Evolutionary conservation across 2,329 filamentous ascomycete genomes (phyloP).

Genomic region (Pseudogymnoascus sp.): DNA sequence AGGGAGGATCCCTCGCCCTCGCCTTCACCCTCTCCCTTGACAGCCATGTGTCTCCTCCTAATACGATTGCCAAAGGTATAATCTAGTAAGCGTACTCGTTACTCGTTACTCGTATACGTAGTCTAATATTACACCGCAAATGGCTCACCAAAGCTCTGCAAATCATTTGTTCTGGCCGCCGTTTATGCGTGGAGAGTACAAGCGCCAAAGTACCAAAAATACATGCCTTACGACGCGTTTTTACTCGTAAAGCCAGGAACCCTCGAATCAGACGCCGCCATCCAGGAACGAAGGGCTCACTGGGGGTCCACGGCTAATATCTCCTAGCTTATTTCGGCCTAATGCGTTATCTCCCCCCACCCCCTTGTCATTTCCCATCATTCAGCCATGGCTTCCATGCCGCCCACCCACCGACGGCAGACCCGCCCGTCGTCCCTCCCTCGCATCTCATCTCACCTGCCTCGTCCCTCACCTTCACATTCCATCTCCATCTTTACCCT

Average conservation of each 20-base stretch:
- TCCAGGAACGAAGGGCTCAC: constrained; percentile 2
- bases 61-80: not conserved
- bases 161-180: constrained; percentile 3
- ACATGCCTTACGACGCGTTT: constrained; percentile 1
- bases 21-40: too few species aligned
- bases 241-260: not conserved
- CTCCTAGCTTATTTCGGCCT: not conserved
- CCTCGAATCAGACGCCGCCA: not conserved
- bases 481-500: not conserved
- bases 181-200: not conserved
- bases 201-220: not conserved
- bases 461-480: not conserved
- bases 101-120: not conserved
- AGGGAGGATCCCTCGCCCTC: not conserved
- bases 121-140: constrained; percentile 5
- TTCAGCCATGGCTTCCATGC: constrained; percentile 7
- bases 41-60: not conserved
- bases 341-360: not conserved
- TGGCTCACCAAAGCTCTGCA: not conserved
- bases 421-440: not conserved
- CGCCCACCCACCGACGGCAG: not conserved
- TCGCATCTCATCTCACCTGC: constrained; percentile 6
- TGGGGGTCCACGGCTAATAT: constrained; percentile 5
- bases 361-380: constrained; percentile 3
- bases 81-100: not conserved